Conservation (phyloP, 768 basidiomycete genomes). For the Cubamyces sp. region DNA sequence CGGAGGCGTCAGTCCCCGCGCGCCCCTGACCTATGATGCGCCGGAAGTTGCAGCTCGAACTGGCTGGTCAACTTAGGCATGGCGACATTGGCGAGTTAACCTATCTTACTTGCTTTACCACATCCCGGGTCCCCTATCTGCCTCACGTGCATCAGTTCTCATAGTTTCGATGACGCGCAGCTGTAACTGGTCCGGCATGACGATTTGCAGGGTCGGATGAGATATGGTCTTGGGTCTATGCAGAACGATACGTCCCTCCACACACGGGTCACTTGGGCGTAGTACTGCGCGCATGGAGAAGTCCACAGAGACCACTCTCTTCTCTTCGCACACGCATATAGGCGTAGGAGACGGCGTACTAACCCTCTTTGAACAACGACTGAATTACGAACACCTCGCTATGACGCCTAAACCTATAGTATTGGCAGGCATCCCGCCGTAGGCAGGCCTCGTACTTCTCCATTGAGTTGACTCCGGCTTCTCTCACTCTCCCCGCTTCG, state of each 20-base stretch:
- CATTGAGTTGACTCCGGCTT: too few relatives aligned
- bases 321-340: neutral
- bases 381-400: neutral
- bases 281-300: too few relatives aligned
- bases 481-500: neutral
- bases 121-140: neutral
- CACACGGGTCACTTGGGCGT: too few relatives aligned
- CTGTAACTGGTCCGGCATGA: neutral
- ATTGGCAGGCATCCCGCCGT: neutral
- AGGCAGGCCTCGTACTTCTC: too few relatives aligned
- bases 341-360: neutral
- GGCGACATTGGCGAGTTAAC: too few relatives aligned
- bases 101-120: too few relatives aligned
- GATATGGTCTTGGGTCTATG: too few relatives aligned
- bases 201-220: too few relatives aligned
- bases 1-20: constrained; percentile 6
- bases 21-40: neutral
- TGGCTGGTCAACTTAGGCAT: too few relatives aligned
- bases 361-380: neutral
- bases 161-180: neutral
- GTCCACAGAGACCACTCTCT: neutral
- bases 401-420: neutral
- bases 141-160: neutral
- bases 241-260: too few relatives aligned
- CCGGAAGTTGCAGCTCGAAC: too few relatives aligned